These are phyloP conservation scores for Solanum etuberosum DNA, from an alignment of 257 asterid genomes.

Conservation along the genomic window DNA sequence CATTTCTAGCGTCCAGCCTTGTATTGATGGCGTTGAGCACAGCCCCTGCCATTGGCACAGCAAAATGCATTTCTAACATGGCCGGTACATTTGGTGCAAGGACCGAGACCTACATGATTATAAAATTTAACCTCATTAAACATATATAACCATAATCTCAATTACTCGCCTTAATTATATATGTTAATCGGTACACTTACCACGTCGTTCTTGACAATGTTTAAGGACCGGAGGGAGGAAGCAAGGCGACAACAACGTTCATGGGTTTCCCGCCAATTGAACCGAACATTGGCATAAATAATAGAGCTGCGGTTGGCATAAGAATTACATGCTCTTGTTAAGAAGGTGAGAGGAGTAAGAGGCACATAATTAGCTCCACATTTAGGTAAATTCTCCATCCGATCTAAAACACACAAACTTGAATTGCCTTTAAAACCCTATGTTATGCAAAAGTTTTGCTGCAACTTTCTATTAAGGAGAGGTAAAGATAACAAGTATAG, in stretches of 20 bases:
- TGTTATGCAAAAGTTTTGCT: neutral
- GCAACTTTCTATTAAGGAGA: neutral
- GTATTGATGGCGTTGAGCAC: slow-evolving; percentile 73
- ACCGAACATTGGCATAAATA: slow-evolving; percentile 31
- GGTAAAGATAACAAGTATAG: neutral
- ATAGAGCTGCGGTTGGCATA: slow-evolving; percentile 46
- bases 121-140: neutral
- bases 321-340: slow-evolving; percentile 50
- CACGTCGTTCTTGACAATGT: slow-evolving; percentile 42
- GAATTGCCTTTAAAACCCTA: neutral
- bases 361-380: slow-evolving; percentile 64
- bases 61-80: slow-evolving; percentile 76
- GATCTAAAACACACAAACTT: neutral
- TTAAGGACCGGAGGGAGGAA: slow-evolving; percentile 45
- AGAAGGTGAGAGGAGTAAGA: slow-evolving; percentile 63
- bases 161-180: neutral
- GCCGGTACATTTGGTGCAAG: slow-evolving; percentile 92
- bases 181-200: slow-evolving; percentile 22
- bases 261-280: slow-evolving; percentile 70
- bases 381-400: slow-evolving; percentile 49
- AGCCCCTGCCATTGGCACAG: slow-evolving; percentile 97
- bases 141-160: neutral
- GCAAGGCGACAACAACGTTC: slow-evolving; percentile 70
- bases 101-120: slow-evolving; percentile 47
- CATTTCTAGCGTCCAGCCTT: slow-evolving; percentile 47